These are phyloP conservation scores for Trichoderma pleuroti DNA, from an alignment of 2,329 filamentous ascomycete genomes.

Conservation along the genomic window DNA sequence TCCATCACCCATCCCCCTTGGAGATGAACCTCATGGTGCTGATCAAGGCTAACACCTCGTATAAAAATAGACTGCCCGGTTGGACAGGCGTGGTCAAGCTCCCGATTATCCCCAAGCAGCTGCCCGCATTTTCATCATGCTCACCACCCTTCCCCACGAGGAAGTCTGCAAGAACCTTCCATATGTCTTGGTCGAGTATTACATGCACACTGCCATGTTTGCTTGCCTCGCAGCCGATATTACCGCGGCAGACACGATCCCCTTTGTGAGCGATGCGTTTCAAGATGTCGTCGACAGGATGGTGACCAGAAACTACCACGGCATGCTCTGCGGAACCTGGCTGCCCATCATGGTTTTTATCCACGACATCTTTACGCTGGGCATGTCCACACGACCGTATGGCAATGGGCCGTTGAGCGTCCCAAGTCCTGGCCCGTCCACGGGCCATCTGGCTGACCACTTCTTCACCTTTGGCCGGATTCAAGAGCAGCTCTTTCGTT, in stretches of 20 bases:
- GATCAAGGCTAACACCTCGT: background rate
- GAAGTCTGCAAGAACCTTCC: conserved; percentile 37
- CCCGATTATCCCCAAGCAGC: conserved; percentile 46
- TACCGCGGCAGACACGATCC: conserved; percentile 27
- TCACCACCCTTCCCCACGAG: conserved; percentile 33
- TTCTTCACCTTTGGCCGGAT: conserved; percentile 43
- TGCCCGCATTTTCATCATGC: conserved; percentile 38
- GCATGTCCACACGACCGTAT: conserved; percentile 37
- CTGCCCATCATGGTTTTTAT: conserved; percentile 37
- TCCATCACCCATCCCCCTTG: background rate
- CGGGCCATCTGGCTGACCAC: conserved; percentile 36
- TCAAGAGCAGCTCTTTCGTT: conserved; percentile 40
- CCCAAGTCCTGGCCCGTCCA: conserved; percentile 13
- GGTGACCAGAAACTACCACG: conserved; percentile 34
- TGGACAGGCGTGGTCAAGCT: conserved; percentile 44
- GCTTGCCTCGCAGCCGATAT: conserved; percentile 45
- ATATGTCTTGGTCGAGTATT: conserved; percentile 47
- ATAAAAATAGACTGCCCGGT: conserved; percentile 34
- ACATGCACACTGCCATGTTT: conserved; percentile 44
- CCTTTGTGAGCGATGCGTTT: conserved; percentile 32
- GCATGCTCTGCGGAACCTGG: conserved; percentile 40
- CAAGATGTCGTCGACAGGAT: conserved; percentile 27
- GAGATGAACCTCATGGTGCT: background rate
- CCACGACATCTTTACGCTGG: conserved; percentile 41
- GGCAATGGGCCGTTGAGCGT: conserved; percentile 22